phyloP scores from a whole-genome alignment of 345 rosid species.

The Eucalyptus tenuipes region DNA sequence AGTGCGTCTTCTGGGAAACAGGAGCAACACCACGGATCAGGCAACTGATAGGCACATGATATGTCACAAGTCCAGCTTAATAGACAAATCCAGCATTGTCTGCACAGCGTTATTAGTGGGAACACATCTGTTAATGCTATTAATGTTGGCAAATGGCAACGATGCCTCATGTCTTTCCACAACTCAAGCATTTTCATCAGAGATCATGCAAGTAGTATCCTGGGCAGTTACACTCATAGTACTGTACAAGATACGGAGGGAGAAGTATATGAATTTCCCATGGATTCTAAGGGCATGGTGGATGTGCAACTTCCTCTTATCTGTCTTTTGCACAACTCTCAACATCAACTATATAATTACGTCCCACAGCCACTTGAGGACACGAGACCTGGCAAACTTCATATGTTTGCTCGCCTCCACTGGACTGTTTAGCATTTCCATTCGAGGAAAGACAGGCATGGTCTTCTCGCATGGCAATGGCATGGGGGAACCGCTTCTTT shows the following conservation, averaged over 20 bases:
- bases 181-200: slow-evolving; percentile 28
- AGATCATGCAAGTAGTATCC: slow-evolving; percentile 31
- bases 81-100: slow-evolving; percentile 22
- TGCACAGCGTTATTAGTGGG: slow-evolving; percentile 31
- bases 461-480: slow-evolving; percentile 1
- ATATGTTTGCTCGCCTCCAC: slow-evolving; percentile 36
- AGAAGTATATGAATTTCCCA: slow-evolving; percentile 27
- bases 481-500: slow-evolving; percentile 47
- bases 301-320: slow-evolving; percentile 56
- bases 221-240: slow-evolving; percentile 30
- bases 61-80: slow-evolving; percentile 24
- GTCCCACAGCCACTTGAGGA: slow-evolving; percentile 10
- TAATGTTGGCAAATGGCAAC: slow-evolving; percentile 21
- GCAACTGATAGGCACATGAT: slow-evolving; percentile 9
- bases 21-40: slow-evolving; percentile 12
- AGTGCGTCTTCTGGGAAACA: slow-evolving; percentile 7
- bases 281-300: slow-evolving; percentile 80
- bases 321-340: slow-evolving; percentile 13
- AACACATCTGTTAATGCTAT: slow-evolving; percentile 29
- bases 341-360: slow-evolving; percentile 9
- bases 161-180: slow-evolving; percentile 24
- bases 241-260: slow-evolving; percentile 16
- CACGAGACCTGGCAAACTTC: slow-evolving; percentile 37
- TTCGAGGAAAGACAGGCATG: slow-evolving; percentile 62
- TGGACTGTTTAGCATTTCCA: slow-evolving; percentile 32